Base-by-base conservation (phyloP, 352 stramenopile species). In the Globisporangium polare region DNA sequence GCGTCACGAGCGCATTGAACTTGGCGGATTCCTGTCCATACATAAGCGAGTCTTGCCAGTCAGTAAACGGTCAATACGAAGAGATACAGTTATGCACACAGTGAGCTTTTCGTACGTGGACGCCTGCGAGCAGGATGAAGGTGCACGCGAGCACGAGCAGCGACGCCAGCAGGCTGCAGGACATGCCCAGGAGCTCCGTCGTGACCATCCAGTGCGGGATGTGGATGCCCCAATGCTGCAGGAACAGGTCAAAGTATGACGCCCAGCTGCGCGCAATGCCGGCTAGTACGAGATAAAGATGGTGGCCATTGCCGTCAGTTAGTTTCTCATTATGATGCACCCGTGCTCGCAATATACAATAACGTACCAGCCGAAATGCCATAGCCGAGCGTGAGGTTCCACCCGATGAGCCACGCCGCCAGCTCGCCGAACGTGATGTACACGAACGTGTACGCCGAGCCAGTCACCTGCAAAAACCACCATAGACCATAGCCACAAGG, bases 381-480 rank as follows among this genome's bases (percentile, higher is more conserved):
- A 57, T 98, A 98, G 33, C 92, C 91, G 18, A 98, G 73, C 50
- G 90, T 98, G 33, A 98, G 62, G 64, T 97, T 97, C 90, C 90
- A 97, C 13, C 90, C 92, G 53, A 97, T 90, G 24, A 97, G 73
- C 89, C 90, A 97, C 27, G 90, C 93, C 1, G 78, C 79, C 26
- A 97, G 74, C 49, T 95, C 87, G 27, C 87, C 89, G 62, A 96
- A 93, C 10, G 84, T 92, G 20, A 93, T 71, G 64, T 94, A 94
- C 41, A 95, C 88, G 58, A 96, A 97, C 20, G 86, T 96, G 52
- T 97, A 97, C 20, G 90, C 88, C 26, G 84, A 95, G 18, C 90
- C 90, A 5, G 89, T 94, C 52, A 95, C 83, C 85, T 92, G 50
- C 3, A 18, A 6, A 49, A 6, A 27, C 9, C 9, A 5, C 12